These are phyloP conservation scores for Hericium erinaceus DNA, from an alignment of 768 basidiomycete species.

Conservation along the genomic window DNA sequence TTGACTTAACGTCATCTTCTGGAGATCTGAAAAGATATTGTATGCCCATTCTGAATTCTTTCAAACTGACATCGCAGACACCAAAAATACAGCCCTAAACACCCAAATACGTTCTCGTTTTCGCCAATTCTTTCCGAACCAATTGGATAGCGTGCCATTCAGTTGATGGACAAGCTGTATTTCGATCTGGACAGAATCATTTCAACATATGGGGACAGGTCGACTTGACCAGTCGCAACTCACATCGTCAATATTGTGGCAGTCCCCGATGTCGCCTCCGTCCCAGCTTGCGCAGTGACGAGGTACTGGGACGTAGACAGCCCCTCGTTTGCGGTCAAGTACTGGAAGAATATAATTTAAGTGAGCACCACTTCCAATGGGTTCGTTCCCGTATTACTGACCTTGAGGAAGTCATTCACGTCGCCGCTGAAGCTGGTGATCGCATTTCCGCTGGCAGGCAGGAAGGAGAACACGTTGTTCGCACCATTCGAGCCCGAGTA, in stretches of 20 bases:
- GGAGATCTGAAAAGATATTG: too few species aligned
- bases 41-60: too few species aligned
- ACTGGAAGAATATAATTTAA: conserved; percentile 23
- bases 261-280: conserved; percentile 51
- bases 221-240: not conserved
- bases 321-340: conserved; percentile 37
- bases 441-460: conserved; percentile 27
- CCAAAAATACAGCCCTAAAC: too few species aligned
- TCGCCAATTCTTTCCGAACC: too few species aligned
- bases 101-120: too few species aligned
- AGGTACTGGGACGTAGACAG: conserved; percentile 47
- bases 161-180: not conserved
- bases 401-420: conserved; percentile 42
- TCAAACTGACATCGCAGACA: too few species aligned
- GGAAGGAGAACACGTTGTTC: conserved; percentile 33
- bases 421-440: conserved; percentile 47
- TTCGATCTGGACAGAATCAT: not conserved
- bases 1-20: too few species aligned
- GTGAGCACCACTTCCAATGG: too few species aligned
- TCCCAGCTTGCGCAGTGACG: conserved; percentile 50
- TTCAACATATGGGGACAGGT: not conserved
- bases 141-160: not conserved
- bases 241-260: conserved; percentile 48
- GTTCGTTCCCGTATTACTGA: conserved; percentile 10
- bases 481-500: conserved; percentile 44